These are phyloP conservation scores for Russula brevipes DNA, from an alignment of 768 basidiomycete species.

Conservation along the genomic window DNA sequence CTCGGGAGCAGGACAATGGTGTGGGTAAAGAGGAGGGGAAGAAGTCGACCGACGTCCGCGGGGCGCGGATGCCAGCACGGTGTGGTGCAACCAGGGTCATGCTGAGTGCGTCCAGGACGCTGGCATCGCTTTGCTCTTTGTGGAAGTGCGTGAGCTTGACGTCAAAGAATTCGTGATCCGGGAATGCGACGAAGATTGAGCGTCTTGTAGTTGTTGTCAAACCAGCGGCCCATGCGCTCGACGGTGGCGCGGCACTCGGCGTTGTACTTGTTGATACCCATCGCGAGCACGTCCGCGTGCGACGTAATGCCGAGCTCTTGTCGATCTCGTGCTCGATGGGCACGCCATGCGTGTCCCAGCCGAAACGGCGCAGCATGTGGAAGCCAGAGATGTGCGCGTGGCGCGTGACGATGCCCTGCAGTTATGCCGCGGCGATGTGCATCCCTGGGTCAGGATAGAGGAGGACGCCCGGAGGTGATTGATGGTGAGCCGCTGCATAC, in stretches of 20 bases:
- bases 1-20: slow-evolving; percentile 61
- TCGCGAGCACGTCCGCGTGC: slow-evolving; percentile 85
- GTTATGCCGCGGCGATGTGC: not conserved
- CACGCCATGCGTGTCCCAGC: slow-evolving; percentile 98
- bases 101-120: slow-evolving; percentile 79
- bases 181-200: slow-evolving; percentile 89
- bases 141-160: slow-evolving; percentile 87
- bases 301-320: slow-evolving; percentile 89
- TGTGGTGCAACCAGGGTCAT: slow-evolving; percentile 75
- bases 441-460: slow-evolving; percentile 7
- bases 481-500: slow-evolving; percentile 37
- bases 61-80: slow-evolving; percentile 58
- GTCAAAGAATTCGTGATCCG: slow-evolving; percentile 95
- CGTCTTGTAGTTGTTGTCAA: slow-evolving; percentile 99
- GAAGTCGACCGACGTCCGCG: slow-evolving; percentile 63
- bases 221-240: slow-evolving; percentile 98
- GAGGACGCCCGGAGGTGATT: not conserved
- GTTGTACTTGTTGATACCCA: slow-evolving; percentile 98
- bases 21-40: slow-evolving; percentile 73
- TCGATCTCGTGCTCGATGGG: slow-evolving; percentile 99
- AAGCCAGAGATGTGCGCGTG: slow-evolving; percentile 91
- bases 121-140: slow-evolving; percentile 67
- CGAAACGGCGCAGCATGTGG: slow-evolving; percentile 91
- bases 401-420: slow-evolving; percentile 92
- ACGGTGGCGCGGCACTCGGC: slow-evolving; percentile 91